These are phyloP conservation scores for Colletotrichum graminicola DNA, from an alignment of 2,329 filamentous ascomycete species.

Conservation along the genomic window DNA sequence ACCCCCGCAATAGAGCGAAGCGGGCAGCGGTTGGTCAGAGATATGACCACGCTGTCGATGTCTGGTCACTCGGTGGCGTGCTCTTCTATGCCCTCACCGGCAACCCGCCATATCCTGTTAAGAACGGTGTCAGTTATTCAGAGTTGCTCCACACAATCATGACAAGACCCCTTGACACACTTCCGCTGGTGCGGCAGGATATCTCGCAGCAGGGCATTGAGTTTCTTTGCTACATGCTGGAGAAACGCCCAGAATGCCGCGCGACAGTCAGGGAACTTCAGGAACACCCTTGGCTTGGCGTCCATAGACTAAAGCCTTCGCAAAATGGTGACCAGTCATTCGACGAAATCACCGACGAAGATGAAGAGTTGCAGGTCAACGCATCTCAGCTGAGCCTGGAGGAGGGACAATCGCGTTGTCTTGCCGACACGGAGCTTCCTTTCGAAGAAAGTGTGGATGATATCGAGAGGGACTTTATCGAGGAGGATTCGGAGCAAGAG, in stretches of 20 bases:
- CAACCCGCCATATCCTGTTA: conserved; percentile 83
- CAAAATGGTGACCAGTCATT: conserved; percentile 61
- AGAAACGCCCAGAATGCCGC: conserved; percentile 81
- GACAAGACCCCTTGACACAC: conserved; percentile 76
- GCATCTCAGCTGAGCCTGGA: conserved; percentile 75
- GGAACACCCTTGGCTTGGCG: conserved; percentile 78
- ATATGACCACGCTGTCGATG: conserved; percentile 92
- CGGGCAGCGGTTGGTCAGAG: conserved; percentile 68
- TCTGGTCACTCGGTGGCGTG: conserved; percentile 96
- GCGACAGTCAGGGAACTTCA: conserved; percentile 80
- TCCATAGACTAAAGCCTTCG: conserved; percentile 44
- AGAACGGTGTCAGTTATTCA: conserved; percentile 79
- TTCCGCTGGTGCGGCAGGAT: conserved; percentile 68
- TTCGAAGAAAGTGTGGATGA: conserved; percentile 53
- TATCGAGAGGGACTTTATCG: conserved; percentile 57
- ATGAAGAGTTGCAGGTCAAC: conserved; percentile 64
- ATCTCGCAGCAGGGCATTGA: conserved; percentile 78
- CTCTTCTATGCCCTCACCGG: conserved; percentile 88
- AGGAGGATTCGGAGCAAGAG: conserved; percentile 84
- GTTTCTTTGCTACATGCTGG: conserved; percentile 83
- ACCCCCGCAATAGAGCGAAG: conserved; percentile 72
- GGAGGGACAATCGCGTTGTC: conserved; percentile 54
- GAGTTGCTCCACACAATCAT: conserved; percentile 90
- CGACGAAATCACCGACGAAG: conserved; percentile 73
- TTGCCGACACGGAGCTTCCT: conserved; percentile 42